These are phyloP conservation scores for Vitis hybrid DNA, from an alignment of 177 flowering plant species.

Conservation along the genomic window DNA sequence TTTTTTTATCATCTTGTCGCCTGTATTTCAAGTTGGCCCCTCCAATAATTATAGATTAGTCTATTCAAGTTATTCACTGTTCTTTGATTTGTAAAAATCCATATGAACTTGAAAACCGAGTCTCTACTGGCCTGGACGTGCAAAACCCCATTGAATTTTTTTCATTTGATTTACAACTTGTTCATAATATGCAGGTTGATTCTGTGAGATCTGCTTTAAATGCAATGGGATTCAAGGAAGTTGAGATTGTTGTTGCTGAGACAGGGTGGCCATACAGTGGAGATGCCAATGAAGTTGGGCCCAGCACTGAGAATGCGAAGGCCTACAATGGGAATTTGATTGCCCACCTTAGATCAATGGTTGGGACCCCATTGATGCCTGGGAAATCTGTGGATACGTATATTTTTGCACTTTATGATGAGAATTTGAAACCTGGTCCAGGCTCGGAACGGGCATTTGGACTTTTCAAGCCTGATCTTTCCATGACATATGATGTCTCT, in stretches of 20 bases:
- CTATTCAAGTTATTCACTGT: background rate
- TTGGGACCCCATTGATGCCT: slow-evolving; percentile 66
- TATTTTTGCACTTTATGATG: slow-evolving; percentile 56
- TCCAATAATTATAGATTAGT: slow-evolving; percentile 3
- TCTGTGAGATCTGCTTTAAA: slow-evolving; percentile 47
- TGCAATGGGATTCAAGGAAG: slow-evolving; percentile 43
- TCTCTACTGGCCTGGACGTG: background rate
- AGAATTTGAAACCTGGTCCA: slow-evolving; percentile 55
- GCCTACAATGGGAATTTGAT: slow-evolving; percentile 57
- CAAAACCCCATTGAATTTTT: background rate
- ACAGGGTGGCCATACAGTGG: slow-evolving; percentile 64
- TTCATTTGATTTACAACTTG: background rate
- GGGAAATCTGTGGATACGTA: slow-evolving; percentile 59
- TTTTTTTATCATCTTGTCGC: too few relatives aligned
- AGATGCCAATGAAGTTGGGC: slow-evolving; percentile 46
- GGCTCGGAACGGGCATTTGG: slow-evolving; percentile 54
- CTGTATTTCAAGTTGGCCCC: background rate
- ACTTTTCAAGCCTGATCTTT: slow-evolving; percentile 46
- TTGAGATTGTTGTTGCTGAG: slow-evolving; percentile 60
- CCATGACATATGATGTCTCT: slow-evolving; percentile 46
- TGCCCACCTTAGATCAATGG: slow-evolving; percentile 46
- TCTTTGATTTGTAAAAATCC: too few relatives aligned
- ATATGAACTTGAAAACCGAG: background rate
- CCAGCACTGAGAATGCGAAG: slow-evolving; percentile 49
- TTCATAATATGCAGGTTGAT: slow-evolving; percentile 40